Evolutionary conservation across 2,329 filamentous ascomycete genomes (phyloP), one percentile per base, ranked within the genome.

Genomic region (Trichoderma sp.): DNA sequence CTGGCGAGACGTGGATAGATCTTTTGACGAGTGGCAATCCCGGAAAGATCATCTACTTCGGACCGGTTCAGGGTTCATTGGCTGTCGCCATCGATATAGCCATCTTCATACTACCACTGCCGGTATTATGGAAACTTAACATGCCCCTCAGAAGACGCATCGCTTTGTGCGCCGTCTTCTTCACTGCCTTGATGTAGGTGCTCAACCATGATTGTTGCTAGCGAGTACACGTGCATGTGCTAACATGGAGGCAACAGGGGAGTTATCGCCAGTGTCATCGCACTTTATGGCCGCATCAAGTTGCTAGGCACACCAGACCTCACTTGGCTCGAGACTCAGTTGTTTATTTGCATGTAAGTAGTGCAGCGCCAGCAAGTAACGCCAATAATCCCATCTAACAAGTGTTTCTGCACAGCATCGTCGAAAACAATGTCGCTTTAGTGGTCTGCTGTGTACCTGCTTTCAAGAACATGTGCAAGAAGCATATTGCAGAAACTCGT

Each of bases 401-500:
- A 32, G 12, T 9, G 17, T 6, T 4, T 20, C 20, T 15, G 15
- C 3, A 36, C 63, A 75, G 74, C 20, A 53, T 75, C 13, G 47
- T 73, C 36, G 74, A 75, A 39, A 71, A 47, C 39, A 74, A 72
- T 32, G 62, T 74, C 15, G 74, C 74, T 63, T 47, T 75, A 43
- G 72, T 75, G 28, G 73, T 74, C 20, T 68, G 73, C 15, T 75
- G 57, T n/a, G 72, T 73, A 34, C 74, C 73, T 30, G 73, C 74
- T 13, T 72, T 72, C 68, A 69, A 69, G 39, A 32, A 28, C 39
- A 34, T 62, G 13, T 61, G 55, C 57, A 61, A 61, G n/a, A 50
- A 69, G 55, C 58, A 62, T 8, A 23, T 69, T 3, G 28, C 30
- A 3, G n/a, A 26, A 12, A 50, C 39, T 23, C 50, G 17, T 3